Evolutionary conservation across 1,284 basidiomycete genomes (phyloP).

Genomic region (Megacollybia platyphylla): DNA sequence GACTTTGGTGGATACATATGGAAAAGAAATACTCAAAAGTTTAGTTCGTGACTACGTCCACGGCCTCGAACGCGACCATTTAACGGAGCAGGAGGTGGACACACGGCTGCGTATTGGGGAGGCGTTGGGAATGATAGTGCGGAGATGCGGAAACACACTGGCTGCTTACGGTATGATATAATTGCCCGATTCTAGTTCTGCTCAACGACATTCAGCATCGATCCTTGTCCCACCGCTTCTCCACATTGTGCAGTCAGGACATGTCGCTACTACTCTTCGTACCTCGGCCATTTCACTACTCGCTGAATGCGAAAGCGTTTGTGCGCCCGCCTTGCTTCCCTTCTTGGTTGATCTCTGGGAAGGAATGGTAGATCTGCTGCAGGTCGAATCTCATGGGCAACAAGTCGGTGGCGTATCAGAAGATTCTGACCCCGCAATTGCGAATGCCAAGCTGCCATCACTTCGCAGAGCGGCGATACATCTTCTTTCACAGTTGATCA

Average conservation of each 20-base stretch:
- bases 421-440: conserved; percentile 42
- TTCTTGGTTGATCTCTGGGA: conserved; percentile 52
- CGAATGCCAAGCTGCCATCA: conserved; percentile 60
- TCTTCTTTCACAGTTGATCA: conserved; percentile 58
- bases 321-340: conserved; percentile 45
- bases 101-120: conserved; percentile 77
- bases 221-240: conserved; percentile 63
- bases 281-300: conserved; percentile 78
- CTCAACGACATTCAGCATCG: conserved; percentile 32
- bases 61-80: conserved; percentile 28
- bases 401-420: conserved; percentile 16
- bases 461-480: conserved; percentile 75
- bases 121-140: conserved; percentile 72
- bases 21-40: conserved; percentile 56
- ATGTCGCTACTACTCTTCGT: conserved; percentile 62
- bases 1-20: conserved; percentile 69
- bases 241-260: conserved; percentile 38
- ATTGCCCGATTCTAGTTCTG: conserved; percentile 2
- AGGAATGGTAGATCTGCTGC: conserved; percentile 69
- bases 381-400: conserved; percentile 49
- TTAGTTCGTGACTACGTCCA: conserved; percentile 55
- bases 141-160: conserved; percentile 61
- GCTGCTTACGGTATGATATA: conserved; percentile 43
- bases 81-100: conserved; percentile 65
- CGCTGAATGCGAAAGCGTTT: conserved; percentile 57